Evolutionary conservation across 176 grass and related monocot genomes (phyloP).

Genomic region (Avena insularis): DNA sequence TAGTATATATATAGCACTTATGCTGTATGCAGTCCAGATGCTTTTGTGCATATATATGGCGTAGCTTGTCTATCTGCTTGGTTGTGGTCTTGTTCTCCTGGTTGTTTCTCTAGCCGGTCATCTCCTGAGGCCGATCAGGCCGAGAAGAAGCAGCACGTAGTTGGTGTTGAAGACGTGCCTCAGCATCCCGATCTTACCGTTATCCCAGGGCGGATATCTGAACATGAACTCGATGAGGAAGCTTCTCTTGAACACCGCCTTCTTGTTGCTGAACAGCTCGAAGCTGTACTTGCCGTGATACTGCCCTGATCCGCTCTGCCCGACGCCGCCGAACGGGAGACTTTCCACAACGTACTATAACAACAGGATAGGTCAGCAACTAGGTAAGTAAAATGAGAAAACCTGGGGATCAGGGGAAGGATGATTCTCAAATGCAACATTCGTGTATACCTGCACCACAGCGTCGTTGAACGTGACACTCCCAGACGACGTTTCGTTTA

Average conservation of each 20-base stretch:
- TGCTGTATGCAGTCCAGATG: background rate
- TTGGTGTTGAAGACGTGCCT: conserved; percentile 56
- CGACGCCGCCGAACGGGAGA: conserved; percentile 79
- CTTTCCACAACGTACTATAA: conserved; percentile 49
- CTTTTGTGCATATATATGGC: background rate
- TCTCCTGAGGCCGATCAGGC: conserved; percentile 61
- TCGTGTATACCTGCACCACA: conserved; percentile 59
- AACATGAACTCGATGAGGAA: conserved; percentile 62
- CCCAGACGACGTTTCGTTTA: conserved; percentile 76
- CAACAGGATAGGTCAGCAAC: background rate
- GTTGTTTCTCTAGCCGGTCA: background rate
- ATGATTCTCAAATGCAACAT: background rate
- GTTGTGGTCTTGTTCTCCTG: background rate
- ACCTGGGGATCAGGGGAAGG: background rate
- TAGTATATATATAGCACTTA: background rate
- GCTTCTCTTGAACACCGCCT: conserved; percentile 76
- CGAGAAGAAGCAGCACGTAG: conserved; percentile 60
- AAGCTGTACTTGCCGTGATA: conserved; percentile 96
- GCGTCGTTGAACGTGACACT: conserved; percentile 79
- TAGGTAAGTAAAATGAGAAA: background rate
- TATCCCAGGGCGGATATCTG: conserved; percentile 77
- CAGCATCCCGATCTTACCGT: conserved; percentile 61
- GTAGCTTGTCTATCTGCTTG: background rate
- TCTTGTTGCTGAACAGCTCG: conserved; percentile 83
- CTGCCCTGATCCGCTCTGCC: conserved; percentile 67